Percentiles rank a stretch among this genome's conserved stretches.
phyloP scores from a whole-genome alignment of 129 eudicot genomes.

The Flaveria ramosissima region DNA sequence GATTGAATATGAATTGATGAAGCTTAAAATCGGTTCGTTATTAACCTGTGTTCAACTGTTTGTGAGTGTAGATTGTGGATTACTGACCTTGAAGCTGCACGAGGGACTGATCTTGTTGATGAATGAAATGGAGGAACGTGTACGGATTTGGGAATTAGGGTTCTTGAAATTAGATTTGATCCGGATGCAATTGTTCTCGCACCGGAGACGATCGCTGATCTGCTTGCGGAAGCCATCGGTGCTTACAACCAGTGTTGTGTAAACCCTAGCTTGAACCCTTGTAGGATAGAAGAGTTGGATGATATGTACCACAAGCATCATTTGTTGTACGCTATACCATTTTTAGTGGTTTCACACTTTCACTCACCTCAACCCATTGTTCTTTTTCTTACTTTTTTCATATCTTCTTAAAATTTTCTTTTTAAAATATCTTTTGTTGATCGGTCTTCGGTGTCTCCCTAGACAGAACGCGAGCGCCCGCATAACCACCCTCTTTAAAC shows the following conservation, averaged over 20 bases:
- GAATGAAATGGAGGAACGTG: slow-evolving; percentile 46
- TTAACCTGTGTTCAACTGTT: background rate
- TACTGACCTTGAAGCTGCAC: slow-evolving; percentile 58
- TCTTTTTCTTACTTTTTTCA: too few relatives aligned
- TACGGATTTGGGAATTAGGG: slow-evolving; percentile 41
- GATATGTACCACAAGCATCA: background rate
- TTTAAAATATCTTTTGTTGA: too few relatives aligned
- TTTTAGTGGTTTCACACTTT: too few relatives aligned
- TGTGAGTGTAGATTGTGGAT: background rate
- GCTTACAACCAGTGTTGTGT: background rate
- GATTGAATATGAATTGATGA: background rate
- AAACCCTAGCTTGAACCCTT: slow-evolving; percentile 34
- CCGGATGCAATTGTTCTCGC: slow-evolving; percentile 39
- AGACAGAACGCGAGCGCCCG: too few relatives aligned
- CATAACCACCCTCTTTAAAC: too few relatives aligned
- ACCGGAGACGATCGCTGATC: slow-evolving; percentile 47
- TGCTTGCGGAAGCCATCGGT: slow-evolving; percentile 50
- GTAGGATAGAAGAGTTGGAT: background rate
- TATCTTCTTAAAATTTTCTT: too few relatives aligned
- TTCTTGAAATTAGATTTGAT: slow-evolving; percentile 38
- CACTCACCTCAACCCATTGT: too few relatives aligned
- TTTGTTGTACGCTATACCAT: background rate
- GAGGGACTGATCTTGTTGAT: slow-evolving; percentile 41
- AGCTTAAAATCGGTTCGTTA: background rate
- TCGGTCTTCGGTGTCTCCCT: too few relatives aligned